Evolutionary conservation across 371 early-diverging fungal species (phyloP), one percentile per base, ranked within the genome.

Genomic region (Massospora cicadina): DNA sequence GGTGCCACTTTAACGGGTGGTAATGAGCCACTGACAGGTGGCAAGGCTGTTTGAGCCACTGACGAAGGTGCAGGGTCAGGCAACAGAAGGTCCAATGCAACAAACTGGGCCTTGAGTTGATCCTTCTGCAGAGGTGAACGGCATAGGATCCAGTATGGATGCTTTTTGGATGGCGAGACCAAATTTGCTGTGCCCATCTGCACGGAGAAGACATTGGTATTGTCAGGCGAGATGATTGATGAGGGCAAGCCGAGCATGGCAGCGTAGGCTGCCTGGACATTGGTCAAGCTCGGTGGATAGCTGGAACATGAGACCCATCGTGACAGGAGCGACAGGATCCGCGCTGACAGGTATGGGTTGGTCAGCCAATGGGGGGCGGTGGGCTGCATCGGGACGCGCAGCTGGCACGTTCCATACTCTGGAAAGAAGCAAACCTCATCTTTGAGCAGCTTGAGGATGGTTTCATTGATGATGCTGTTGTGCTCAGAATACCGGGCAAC

Each of bases 301-400:
- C 65, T 63, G 1, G 24, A 23, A 54, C 66, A 65, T 13, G 21
- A 26, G 33, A 65, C 31, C 62, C 61, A 68, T 55, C 29, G 61
- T 24, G 60, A 55, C 30, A 68, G 26, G 12, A 23, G 26, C 2
- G 60, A 28, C 2, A 68, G 27, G 12, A 68, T 33, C 12, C 68
- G 33, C 3, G 21, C 27, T 29, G 65, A 43, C 12, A 68, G 27
- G 54, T 61, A 53, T 27, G 25, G 28, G n/a, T 68, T 12, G 25
- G 23, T 13, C 2, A 65, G 29, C 68, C 68, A 68, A 13, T 55
- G 58, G 32, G 43, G 25, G 3, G 24, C 12, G 21, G 24, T 23
- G 13, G 21, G 13, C 5, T 17, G 13, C 13, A 62, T 58, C 17
- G 43, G 43, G 24, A 68, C 43, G n/a, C 13, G 12, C 10, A 68